phyloP scores from a whole-genome alignment of 75 land plant genomes.

The Cryptomeria japonica region DNA sequence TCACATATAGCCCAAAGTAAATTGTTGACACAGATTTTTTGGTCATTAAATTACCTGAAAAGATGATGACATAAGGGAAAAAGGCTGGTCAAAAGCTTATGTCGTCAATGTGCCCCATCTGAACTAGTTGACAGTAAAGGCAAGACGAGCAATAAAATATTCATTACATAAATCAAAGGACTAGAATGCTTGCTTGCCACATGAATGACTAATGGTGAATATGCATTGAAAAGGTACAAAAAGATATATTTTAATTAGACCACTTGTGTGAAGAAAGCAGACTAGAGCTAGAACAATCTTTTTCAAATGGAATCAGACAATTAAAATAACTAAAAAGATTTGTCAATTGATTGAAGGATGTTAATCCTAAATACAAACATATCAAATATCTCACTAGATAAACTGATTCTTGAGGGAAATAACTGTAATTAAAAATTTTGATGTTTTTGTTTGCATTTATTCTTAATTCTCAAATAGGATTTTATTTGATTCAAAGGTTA shows the following conservation, averaged over 20 bases:
- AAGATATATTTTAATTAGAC: not conserved
- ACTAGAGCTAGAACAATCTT: not conserved
- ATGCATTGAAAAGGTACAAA: not conserved
- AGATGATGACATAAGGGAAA: not conserved
- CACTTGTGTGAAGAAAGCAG: not conserved
- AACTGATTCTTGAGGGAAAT: not conserved
- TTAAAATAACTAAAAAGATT: not conserved
- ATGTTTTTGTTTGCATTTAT: not conserved
- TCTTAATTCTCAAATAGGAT: not conserved
- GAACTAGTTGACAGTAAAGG: not conserved
- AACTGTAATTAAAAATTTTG: not conserved
- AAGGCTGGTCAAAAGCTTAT: not conserved
- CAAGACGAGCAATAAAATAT: not conserved
- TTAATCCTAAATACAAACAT: not conserved
- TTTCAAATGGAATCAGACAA: not conserved
- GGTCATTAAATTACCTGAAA: not conserved
- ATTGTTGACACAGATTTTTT: not conserved
- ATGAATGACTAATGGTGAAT: not conserved
- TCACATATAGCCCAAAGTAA: not conserved
- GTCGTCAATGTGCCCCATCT: not conserved
- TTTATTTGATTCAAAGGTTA: not conserved
- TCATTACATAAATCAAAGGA: not conserved
- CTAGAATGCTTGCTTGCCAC: not conserved
- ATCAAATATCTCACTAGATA: not conserved
- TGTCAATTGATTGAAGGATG: not conserved